Conservation (phyloP, 2,329 filamentous ascomycete species). For the Ceratocystis smalleyi region DNA sequence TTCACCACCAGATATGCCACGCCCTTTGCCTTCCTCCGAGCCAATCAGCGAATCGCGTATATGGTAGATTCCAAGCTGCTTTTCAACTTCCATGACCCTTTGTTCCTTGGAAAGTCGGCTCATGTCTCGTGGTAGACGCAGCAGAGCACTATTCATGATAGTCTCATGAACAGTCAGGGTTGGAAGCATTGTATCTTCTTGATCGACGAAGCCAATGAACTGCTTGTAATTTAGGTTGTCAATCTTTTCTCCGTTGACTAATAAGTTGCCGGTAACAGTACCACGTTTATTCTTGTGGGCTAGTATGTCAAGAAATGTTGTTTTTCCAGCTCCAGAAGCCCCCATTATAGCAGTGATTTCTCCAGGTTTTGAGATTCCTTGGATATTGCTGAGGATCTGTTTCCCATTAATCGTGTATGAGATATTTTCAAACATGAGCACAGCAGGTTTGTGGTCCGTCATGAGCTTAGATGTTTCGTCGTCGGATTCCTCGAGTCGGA, state of each 20-base stretch:
- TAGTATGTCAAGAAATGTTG: slow-evolving; percentile 88
- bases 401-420: slow-evolving; percentile 78
- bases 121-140: slow-evolving; percentile 89
- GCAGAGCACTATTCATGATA: slow-evolving; percentile 80
- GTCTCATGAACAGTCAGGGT: slow-evolving; percentile 97
- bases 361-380: slow-evolving; percentile 82
- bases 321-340: slow-evolving; percentile 92
- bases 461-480: slow-evolving; percentile 78
- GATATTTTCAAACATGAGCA: slow-evolving; percentile 76
- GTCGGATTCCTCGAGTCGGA: slow-evolving; percentile 76
- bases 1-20: slow-evolving; percentile 92
- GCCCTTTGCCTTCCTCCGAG: slow-evolving; percentile 83
- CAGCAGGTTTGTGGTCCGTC: slow-evolving; percentile 78
- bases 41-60: slow-evolving; percentile 93
- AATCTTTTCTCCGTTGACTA: slow-evolving; percentile 85
- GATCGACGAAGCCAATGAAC: slow-evolving; percentile 92
- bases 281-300: slow-evolving; percentile 95
- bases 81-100: slow-evolving; percentile 81
- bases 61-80: slow-evolving; percentile 83
- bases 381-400: slow-evolving; percentile 63
- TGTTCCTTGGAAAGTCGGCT: slow-evolving; percentile 75
- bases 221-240: slow-evolving; percentile 71
- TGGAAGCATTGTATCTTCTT: slow-evolving; percentile 92
- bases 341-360: slow-evolving; percentile 97
- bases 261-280: slow-evolving; percentile 61